Percentiles rank a stretch among this genome's conserved stretches.
These are phyloP conservation scores for Globisporangium paddicum DNA, from an alignment of 352 stramenopile genomes.

Conservation along the genomic window DNA sequence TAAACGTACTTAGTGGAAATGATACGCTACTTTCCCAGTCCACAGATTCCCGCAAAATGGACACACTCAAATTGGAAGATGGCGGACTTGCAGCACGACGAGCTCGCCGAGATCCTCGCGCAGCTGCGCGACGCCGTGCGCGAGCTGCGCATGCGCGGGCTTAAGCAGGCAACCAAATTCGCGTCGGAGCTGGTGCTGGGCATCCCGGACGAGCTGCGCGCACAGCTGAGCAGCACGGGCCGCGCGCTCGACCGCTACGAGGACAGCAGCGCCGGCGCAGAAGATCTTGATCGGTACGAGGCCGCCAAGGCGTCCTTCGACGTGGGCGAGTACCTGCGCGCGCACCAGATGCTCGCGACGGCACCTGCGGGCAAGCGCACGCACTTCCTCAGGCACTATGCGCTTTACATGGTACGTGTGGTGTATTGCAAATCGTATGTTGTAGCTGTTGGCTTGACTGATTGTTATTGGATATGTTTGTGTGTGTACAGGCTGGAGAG, in stretches of 20 bases:
- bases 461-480: background rate
- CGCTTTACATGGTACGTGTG: constrained; percentile 54
- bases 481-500: constrained; percentile 48
- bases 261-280: background rate
- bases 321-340: constrained; percentile 66
- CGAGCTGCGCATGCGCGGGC: constrained; percentile 45
- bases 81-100: constrained; percentile 8
- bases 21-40: background rate
- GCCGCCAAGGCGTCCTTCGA: constrained; percentile 69
- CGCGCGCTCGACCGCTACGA: constrained; percentile 3
- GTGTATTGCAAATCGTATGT: background rate
- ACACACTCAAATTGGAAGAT: constrained; percentile 5
- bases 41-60: background rate
- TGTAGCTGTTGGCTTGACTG: background rate
- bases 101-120: constrained; percentile 28
- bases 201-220: constrained; percentile 35
- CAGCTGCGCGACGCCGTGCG: constrained; percentile 48
- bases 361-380: constrained; percentile 18
- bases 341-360: constrained; percentile 45
- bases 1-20: background rate
- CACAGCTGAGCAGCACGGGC: constrained; percentile 20
- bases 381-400: constrained; percentile 73
- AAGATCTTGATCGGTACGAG: constrained; percentile 43
- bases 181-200: constrained; percentile 73
- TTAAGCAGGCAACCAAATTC: constrained; percentile 70